Conservation (phyloP, 805 yeast genomes). For the Candida berthetii region DNA sequence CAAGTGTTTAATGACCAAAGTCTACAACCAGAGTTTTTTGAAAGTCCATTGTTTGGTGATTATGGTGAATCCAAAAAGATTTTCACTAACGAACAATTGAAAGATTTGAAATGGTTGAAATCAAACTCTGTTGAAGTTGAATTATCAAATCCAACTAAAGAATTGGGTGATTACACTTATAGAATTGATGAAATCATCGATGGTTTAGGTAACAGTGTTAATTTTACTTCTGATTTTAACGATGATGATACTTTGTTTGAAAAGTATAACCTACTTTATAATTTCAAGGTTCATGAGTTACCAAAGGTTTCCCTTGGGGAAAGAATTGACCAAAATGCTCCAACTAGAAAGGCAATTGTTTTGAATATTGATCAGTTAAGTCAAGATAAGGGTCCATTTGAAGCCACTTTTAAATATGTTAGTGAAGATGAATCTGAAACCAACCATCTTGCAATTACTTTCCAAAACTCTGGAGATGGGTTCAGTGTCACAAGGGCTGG, state of each 20-base stretch:
- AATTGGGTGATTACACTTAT: conserved; percentile 50
- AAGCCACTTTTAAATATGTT: conserved; percentile 24
- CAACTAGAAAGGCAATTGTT: conserved; percentile 30
- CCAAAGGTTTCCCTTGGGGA: conserved; percentile 46
- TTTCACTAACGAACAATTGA: conserved; percentile 26
- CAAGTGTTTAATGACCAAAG: conserved; percentile 33
- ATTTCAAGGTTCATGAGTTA: conserved; percentile 47
- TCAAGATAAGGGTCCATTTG: conserved; percentile 25
- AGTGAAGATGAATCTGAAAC: conserved; percentile 20
- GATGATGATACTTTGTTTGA: conserved; percentile 20
- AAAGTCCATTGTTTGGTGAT: conserved; percentile 40
- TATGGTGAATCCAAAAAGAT: conserved; percentile 18
- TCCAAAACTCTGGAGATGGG: conserved; percentile 23
- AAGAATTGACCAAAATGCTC: conserved; percentile 24
- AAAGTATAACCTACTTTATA: conserved; percentile 32
- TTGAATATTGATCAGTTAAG: conserved; percentile 24
- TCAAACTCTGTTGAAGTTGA: conserved; percentile 35
- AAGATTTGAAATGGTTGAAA: conserved; percentile 36
- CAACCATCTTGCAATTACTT: conserved; percentile 14
- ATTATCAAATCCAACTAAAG: conserved; percentile 33
- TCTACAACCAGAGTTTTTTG: conserved; percentile 43
- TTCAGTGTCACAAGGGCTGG: conserved; percentile 56
- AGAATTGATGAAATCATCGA: conserved; percentile 54
- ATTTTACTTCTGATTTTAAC: conserved; percentile 25
- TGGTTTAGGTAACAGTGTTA: conserved; percentile 57